phyloP scores from a whole-genome alignment of 2,329 filamentous ascomycete genomes.

The Ophiobolus disseminans region DNA sequence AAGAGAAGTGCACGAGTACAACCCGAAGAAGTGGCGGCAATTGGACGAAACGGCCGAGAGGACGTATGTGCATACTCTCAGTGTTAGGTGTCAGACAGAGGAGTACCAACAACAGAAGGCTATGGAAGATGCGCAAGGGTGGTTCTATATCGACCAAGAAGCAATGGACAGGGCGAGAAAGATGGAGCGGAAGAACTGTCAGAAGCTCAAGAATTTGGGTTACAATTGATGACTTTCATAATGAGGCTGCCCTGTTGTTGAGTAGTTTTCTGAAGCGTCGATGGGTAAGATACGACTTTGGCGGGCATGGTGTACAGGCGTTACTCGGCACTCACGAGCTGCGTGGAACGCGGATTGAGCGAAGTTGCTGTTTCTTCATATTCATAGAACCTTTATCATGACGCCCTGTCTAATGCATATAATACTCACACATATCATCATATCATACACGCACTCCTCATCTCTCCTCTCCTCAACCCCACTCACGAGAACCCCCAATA shows the following conservation, averaged over 20 bases:
- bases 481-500: constrained; percentile 56
- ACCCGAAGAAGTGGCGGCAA: constrained; percentile 70
- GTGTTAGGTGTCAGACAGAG: constrained; percentile 77
- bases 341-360: background rate
- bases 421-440: constrained; percentile 2
- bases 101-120: constrained; percentile 68
- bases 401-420: background rate
- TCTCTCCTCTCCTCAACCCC: background rate
- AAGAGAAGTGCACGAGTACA: constrained; percentile 74
- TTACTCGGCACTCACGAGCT: background rate
- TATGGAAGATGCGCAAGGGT: constrained; percentile 81
- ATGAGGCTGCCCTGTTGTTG: too few species aligned
- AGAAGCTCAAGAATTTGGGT: constrained; percentile 59
- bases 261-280: too few species aligned
- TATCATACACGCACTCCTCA: background rate
- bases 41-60: constrained; percentile 81
- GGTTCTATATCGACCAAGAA: constrained; percentile 81
- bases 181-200: constrained; percentile 67
- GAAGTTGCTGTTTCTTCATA: background rate
- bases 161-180: constrained; percentile 75
- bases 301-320: background rate
- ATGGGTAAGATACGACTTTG: too few species aligned
- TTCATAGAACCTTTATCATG: background rate
- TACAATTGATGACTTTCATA: constrained; percentile 12
- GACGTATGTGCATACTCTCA: constrained; percentile 71